Base-by-base conservation (phyloP, 2,329 filamentous ascomycete species). In the Cytospora mali region DNA sequence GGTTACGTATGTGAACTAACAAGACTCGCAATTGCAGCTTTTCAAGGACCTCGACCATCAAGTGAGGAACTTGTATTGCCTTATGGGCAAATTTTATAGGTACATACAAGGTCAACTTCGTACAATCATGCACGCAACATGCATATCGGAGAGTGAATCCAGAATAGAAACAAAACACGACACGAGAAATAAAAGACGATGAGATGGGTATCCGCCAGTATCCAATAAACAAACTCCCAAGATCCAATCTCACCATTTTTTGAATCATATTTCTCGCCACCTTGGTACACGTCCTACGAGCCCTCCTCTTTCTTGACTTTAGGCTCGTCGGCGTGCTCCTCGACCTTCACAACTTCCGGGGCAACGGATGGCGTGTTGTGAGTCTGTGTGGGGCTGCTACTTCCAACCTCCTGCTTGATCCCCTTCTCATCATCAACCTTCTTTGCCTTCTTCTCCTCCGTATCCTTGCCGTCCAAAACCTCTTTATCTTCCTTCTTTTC, bases 231-330 rank as follows among this genome's bases (percentile, higher is more conserved):
- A n/a, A 7, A 54, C 50, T 16, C 28, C 10, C 16, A 35, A 21
- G 11, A 28, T 28, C 23, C 13, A 21, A 6, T 4, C 21, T 13
- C 52, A 28, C n/a, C n/a, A n/a, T n/a, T n/a, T n/a, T n/a, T n/a
- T n/a, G n/a, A n/a, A n/a, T n/a, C n/a, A n/a, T n/a, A n/a, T n/a
- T n/a, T n/a, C n/a, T 35, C 27, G 46, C 50, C 16, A 11, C 21
- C 27, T 6, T 35, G 25, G 13, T 33, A 39, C 55, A 28, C 55
- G 28, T 65, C 51, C 55, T 68, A 65, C 31, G 46, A 42, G 21
- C 57, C 58, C n/a, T 67, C 56, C 27, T 60, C 55, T 28, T 59
- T 29, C 56, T 67, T 66, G 16, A 39, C 27, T 21, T 35, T 50
- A 28, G 48, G 10, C n/a, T 50, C 23, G 29, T 53, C 54, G 10